These are phyloP conservation scores for Oryza meyeriana DNA, from an alignment of 176 grass and related monocot species.

Conservation along the genomic window DNA sequence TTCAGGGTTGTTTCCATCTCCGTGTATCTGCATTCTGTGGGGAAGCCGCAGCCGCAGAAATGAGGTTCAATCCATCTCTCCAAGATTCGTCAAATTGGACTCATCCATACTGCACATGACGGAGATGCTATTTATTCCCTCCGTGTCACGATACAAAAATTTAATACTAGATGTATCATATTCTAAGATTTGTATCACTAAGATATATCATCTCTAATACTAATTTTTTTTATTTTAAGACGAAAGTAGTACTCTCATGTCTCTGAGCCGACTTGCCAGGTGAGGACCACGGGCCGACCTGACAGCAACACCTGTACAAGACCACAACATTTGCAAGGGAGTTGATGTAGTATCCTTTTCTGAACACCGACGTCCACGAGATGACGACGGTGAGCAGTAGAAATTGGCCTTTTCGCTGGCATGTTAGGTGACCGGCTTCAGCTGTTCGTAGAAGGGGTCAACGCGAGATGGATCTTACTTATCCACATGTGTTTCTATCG, in stretches of 20 bases:
- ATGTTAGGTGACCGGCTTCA: neutral
- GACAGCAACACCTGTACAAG: neutral
- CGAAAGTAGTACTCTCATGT: neutral
- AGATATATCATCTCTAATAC: too few species aligned
- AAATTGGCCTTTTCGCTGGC: neutral
- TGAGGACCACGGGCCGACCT: neutral
- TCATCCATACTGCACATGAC: too few species aligned
- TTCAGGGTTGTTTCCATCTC: conserved; percentile 54
- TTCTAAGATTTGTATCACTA: too few species aligned
- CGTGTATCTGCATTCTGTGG: conserved; percentile 40
- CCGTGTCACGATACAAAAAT: too few species aligned
- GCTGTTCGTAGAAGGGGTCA: too few species aligned
- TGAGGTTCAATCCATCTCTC: neutral
- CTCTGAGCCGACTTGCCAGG: neutral
- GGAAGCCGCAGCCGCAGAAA: conserved; percentile 43
- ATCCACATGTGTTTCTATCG: neutral
- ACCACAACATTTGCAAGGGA: neutral
- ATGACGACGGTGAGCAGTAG: neutral
- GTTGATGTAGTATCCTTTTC: neutral
- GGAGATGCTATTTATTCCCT: neutral
- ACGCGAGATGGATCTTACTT: neutral
- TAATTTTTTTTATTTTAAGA: too few species aligned
- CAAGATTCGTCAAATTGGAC: too few species aligned
- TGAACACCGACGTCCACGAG: neutral
- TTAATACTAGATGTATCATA: too few species aligned